These are phyloP conservation scores for Thecaphora thlaspeos DNA, from an alignment of 1,284 basidiomycete genomes.

Conservation along the genomic window DNA sequence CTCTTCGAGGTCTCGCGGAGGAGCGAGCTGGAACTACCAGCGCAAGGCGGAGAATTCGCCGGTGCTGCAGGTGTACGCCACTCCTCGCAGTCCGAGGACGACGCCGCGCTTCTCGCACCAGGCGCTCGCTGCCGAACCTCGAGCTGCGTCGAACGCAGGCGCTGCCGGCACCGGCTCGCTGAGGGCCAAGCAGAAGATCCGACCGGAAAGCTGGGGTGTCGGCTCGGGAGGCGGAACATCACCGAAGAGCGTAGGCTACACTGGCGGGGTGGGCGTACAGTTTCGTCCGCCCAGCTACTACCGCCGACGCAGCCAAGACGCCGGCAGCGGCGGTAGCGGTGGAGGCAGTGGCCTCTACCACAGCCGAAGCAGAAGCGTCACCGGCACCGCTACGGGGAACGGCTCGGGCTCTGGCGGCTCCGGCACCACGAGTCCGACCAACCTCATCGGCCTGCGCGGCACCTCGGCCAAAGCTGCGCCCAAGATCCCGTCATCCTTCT, in stretches of 20 bases:
- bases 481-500: no score
- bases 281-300: no score
- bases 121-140: not conserved
- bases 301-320: no score
- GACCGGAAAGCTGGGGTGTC: conserved; percentile 22
- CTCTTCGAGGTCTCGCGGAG: conserved; percentile 18
- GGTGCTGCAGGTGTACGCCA: conserved; percentile 20
- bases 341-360: no score
- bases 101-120: conserved; percentile 5
- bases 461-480: no score
- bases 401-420: no score
- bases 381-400: no score
- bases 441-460: no score
- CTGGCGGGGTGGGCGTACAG: no score
- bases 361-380: no score
- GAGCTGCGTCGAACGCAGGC: not conserved
- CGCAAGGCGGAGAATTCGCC: conserved; percentile 26
- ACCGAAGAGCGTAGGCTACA: not conserved
- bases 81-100: conserved; percentile 30
- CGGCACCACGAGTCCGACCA: no score
- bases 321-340: no score
- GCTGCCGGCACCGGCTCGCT: conserved; percentile 10
- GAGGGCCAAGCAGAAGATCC: conserved; percentile 16
- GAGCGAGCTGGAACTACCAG: conserved; percentile 23
- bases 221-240: not conserved